A percentile compares a stretch with the other conserved stretches of the same genome.
These are phyloP conservation scores for Rhizophora mangle DNA, from an alignment of 345 rosid genomes.

Conservation along the genomic window DNA sequence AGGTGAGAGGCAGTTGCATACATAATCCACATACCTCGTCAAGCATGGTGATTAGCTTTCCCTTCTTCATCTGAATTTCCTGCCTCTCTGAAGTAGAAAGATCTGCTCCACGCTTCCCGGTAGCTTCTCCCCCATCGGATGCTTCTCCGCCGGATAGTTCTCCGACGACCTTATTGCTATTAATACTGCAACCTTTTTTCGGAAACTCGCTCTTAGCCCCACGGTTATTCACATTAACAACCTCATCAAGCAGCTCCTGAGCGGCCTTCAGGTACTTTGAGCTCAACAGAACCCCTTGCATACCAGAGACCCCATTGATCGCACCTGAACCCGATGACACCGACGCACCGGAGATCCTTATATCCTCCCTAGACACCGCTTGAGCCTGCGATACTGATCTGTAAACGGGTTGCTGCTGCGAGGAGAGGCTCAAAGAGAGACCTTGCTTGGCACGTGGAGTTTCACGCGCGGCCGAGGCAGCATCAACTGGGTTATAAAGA, in stretches of 20 bases:
- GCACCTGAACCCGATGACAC: slow-evolving; percentile 74
- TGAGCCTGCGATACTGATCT: slow-evolving; percentile 38
- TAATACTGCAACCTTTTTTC: slow-evolving; percentile 39
- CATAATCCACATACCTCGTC: slow-evolving; percentile 59
- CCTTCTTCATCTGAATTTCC: slow-evolving; percentile 98
- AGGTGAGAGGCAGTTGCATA: background rate
- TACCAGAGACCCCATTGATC: slow-evolving; percentile 58
- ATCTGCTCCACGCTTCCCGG: slow-evolving; percentile 54
- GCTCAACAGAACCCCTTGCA: slow-evolving; percentile 62
- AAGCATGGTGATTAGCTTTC: slow-evolving; percentile 82
- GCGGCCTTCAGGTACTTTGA: slow-evolving; percentile 93
- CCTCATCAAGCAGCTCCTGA: slow-evolving; percentile 91
- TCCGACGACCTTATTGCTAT: slow-evolving; percentile 39
- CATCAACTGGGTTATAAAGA: slow-evolving; percentile 61
- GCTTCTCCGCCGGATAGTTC: slow-evolving; percentile 58
- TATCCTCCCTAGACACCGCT: slow-evolving; percentile 45
- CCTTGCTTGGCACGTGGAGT: slow-evolving; percentile 71
- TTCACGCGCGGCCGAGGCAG: slow-evolving; percentile 50
- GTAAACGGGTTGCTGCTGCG: slow-evolving; percentile 57
- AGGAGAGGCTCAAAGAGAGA: slow-evolving; percentile 79
- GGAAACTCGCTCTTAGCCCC: slow-evolving; percentile 33
- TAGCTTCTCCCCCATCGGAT: slow-evolving; percentile 34
- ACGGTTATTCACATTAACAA: slow-evolving; percentile 60
- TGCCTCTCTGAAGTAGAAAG: slow-evolving; percentile 82
- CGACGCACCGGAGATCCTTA: slow-evolving; percentile 50